A percentile compares a stretch with the other conserved stretches of the same genome.
Evolutionary conservation across 139 green algal species (phyloP).

Genomic region (Yamagishiella unicocca): DNA sequence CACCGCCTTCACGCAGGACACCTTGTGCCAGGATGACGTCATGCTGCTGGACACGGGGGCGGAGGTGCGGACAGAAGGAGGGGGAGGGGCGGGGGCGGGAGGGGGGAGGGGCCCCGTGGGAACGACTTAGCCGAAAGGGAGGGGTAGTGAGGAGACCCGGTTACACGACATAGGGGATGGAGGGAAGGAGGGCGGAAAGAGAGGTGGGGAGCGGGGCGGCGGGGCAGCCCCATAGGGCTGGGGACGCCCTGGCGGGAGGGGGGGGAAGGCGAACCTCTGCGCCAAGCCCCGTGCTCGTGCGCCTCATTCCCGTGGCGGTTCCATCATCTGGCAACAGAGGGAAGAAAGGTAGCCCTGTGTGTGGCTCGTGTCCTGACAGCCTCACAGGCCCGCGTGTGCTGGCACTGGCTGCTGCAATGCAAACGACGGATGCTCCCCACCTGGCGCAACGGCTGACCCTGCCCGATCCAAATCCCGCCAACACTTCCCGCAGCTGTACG

Average conservation of each 20-base stretch:
- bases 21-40: slow-evolving; percentile 5
- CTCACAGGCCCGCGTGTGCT: not conserved
- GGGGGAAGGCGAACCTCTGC: too few species aligned
- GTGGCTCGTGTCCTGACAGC: not conserved
- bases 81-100: not conserved
- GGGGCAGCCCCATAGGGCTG: not conserved
- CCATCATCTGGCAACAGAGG: too few species aligned
- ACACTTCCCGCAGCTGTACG: not conserved
- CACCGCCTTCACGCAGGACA: slow-evolving; percentile 23
- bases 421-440: not conserved
- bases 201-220: not conserved
- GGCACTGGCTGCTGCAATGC: not conserved
- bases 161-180: not conserved
- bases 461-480: not conserved
- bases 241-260: not conserved
- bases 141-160: too few species aligned
- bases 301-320: not conserved
- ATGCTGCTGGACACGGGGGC: slow-evolving; percentile 37
- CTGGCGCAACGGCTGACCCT: not conserved
- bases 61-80: not conserved
- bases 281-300: not conserved
- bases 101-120: not conserved
- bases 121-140: not conserved
- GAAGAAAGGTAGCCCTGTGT: too few species aligned
- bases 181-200: not conserved